phyloP scores from a whole-genome alignment of 768 basidiomycete genomes.

The Termitomyces sp. region DNA sequence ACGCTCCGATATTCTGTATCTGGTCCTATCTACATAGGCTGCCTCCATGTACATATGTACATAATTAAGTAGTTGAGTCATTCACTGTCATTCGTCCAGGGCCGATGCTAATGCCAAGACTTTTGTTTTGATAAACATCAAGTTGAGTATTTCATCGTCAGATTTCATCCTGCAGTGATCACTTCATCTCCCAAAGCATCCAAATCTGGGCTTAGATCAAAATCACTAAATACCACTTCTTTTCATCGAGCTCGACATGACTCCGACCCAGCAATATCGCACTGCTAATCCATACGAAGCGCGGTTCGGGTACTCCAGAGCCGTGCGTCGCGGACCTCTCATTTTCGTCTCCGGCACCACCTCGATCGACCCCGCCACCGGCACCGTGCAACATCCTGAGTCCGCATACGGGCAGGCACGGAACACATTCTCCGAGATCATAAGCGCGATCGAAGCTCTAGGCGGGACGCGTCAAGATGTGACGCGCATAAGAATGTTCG shows the following conservation, averaged over 20 bases:
- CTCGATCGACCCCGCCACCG: conserved; percentile 38
- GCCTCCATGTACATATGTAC: too few relatives aligned
- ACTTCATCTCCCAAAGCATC: too few relatives aligned
- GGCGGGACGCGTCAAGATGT: conserved; percentile 43
- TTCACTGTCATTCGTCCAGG: too few relatives aligned
- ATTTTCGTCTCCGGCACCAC: conserved; percentile 55
- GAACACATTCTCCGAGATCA: conserved; percentile 42
- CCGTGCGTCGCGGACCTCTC: conserved; percentile 47
- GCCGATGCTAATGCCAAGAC: too few relatives aligned
- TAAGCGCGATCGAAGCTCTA: conserved; percentile 36
- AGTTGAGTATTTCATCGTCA: too few relatives aligned
- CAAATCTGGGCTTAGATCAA: too few relatives aligned
- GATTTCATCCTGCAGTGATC: too few relatives aligned
- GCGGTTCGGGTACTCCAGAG: conserved; percentile 49
- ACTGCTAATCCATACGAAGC: conserved; percentile 49
- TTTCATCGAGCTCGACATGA: conserved; percentile 4
- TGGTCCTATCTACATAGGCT: too few relatives aligned
- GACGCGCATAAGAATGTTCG: conserved; percentile 47
- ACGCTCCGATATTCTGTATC: neutral
- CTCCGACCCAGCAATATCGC: conserved; percentile 16
- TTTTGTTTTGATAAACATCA: too few relatives aligned
- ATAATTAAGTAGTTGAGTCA: too few relatives aligned
- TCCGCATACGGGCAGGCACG: conserved; percentile 45
- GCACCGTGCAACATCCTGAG: conserved; percentile 35
- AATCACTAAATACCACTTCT: too few relatives aligned